These are phyloP conservation scores for Staphylotrichum longicolle DNA, from an alignment of 495 filamentous ascomycete species.

Conservation along the genomic window DNA sequence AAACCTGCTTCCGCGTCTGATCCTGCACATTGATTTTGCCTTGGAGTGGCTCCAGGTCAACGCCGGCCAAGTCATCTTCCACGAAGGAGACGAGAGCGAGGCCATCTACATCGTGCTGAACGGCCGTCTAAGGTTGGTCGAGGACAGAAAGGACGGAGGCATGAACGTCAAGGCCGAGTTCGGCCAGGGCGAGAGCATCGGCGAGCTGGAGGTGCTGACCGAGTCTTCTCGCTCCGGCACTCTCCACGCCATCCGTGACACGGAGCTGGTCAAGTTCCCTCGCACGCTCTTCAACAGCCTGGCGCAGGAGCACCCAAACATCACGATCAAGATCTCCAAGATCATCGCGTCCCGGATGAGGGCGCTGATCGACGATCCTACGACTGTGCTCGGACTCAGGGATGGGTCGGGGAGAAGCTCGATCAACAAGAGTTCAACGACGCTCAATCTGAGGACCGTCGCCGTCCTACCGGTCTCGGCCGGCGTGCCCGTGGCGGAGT, in stretches of 20 bases:
- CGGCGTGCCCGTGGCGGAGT: constrained; percentile 92
- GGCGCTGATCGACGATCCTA: constrained; percentile 75
- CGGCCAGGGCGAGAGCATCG: constrained; percentile 95
- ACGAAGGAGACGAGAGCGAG: constrained; percentile 93
- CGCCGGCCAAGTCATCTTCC: constrained; percentile 90
- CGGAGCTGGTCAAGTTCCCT: constrained; percentile 93
- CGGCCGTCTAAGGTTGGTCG: constrained; percentile 76
- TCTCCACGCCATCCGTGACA: constrained; percentile 93
- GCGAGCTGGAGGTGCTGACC: constrained; percentile 95
- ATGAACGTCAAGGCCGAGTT: constrained; percentile 90
- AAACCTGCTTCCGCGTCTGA: constrained; percentile 81
- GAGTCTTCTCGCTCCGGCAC: constrained; percentile 86
- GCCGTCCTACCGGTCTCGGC: constrained; percentile 87
- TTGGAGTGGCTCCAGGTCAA: constrained; percentile 97
- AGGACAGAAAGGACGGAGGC: constrained; percentile 73
- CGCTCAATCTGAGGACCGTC: constrained; percentile 87
- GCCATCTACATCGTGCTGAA: constrained; percentile 98
- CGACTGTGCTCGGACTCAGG: constrained; percentile 39
- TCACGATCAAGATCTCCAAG: constrained; percentile 98
- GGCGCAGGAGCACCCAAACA: constrained; percentile 93
- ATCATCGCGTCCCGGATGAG: constrained; percentile 96
- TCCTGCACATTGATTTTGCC: constrained; percentile 96
- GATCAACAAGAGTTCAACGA: constrained; percentile 70
- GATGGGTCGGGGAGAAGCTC: constrained; percentile 56
- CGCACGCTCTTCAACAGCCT: constrained; percentile 96